Evolutionary conservation across 768 basidiomycete species (phyloP).

Genomic region (Panaeolus cyanescens): DNA sequence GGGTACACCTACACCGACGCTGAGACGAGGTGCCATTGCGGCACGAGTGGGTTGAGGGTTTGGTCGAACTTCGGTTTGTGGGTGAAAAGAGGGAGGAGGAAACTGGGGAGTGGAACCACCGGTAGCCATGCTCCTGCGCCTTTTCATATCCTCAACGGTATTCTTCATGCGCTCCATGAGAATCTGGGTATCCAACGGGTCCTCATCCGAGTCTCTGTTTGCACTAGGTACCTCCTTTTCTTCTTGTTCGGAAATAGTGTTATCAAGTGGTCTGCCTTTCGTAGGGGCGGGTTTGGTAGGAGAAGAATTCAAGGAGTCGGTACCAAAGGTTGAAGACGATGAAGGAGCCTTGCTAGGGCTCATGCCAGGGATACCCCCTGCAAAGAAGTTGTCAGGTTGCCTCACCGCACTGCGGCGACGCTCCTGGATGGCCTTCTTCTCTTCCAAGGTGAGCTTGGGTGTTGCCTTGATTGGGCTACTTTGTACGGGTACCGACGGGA

Average conservation of each 20-base stretch:
- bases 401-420: slow-evolving; percentile 60
- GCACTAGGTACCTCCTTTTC: slow-evolving; percentile 4
- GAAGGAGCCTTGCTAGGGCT: slow-evolving; percentile 24
- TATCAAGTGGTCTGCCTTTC: slow-evolving; percentile 16
- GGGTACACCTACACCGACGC: neutral
- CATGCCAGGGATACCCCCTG: slow-evolving; percentile 56
- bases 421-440: slow-evolving; percentile 62
- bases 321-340: neutral
- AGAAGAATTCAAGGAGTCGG: slow-evolving; percentile 4
- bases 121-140: slow-evolving; percentile 37
- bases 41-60: neutral
- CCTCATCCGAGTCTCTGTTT: slow-evolving; percentile 30
- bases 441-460: slow-evolving; percentile 37
- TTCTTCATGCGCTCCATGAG: slow-evolving; percentile 52
- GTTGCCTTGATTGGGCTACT: slow-evolving; percentile 10
- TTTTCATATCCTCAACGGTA: slow-evolving; percentile 49
- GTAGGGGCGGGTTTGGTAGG: slow-evolving; percentile 21
- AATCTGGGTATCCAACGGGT: slow-evolving; percentile 39
- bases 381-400: slow-evolving; percentile 48
- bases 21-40: neutral
- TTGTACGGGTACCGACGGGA: neutral
- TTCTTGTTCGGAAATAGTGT: slow-evolving; percentile 14
- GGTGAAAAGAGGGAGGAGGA: slow-evolving; percentile 3
- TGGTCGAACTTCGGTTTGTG: neutral
- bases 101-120: slow-evolving; percentile 14